These are phyloP conservation scores for Alternaria brassicae DNA, from an alignment of 2,329 filamentous ascomycete species.

Conservation along the genomic window DNA sequence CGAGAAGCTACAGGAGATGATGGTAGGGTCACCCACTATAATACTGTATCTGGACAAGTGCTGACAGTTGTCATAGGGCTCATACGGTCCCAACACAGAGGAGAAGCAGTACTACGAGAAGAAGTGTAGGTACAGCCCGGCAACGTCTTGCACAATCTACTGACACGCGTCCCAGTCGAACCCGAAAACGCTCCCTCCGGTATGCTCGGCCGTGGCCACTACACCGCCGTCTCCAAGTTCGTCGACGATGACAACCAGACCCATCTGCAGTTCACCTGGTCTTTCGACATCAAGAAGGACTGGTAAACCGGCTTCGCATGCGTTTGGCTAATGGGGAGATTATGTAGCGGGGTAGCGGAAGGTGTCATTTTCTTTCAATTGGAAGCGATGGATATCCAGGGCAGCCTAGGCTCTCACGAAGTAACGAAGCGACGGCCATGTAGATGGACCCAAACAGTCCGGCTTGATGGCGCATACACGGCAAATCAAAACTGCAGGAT, in stretches of 20 bases:
- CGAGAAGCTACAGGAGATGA: slow-evolving; percentile 97
- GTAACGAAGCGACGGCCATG: slow-evolving; percentile 36
- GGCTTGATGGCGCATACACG: slow-evolving; percentile 9
- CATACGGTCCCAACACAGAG: slow-evolving; percentile 90
- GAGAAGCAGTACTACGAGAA: slow-evolving; percentile 87
- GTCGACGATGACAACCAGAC: slow-evolving; percentile 92
- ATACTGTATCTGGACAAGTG: neutral
- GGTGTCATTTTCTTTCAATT: slow-evolving; percentile 13
- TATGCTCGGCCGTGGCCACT: slow-evolving; percentile 88
- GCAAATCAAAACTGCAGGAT: slow-evolving; percentile 15
- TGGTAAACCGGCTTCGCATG: slow-evolving; percentile 65
- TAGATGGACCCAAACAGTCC: slow-evolving; percentile 17
- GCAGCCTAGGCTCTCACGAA: slow-evolving; percentile 21
- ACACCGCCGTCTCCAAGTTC: slow-evolving; percentile 88
- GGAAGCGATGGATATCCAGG: slow-evolving; percentile 26
- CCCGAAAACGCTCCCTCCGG: slow-evolving; percentile 91
- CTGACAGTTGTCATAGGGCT: slow-evolving; percentile 67
- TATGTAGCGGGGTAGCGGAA: slow-evolving; percentile 17
- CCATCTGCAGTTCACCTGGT: slow-evolving; percentile 94
- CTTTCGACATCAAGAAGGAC: slow-evolving; percentile 95
- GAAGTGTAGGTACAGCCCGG: slow-evolving; percentile 71
- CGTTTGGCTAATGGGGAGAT: neutral
- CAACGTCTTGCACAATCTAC: slow-evolving; percentile 1
- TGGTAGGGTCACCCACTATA: slow-evolving; percentile 65
- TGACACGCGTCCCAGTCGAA: slow-evolving; percentile 66